These are phyloP conservation scores for Cryptococcus sp. DNA, from an alignment of 1,284 basidiomycete genomes.

Conservation along the genomic window DNA sequence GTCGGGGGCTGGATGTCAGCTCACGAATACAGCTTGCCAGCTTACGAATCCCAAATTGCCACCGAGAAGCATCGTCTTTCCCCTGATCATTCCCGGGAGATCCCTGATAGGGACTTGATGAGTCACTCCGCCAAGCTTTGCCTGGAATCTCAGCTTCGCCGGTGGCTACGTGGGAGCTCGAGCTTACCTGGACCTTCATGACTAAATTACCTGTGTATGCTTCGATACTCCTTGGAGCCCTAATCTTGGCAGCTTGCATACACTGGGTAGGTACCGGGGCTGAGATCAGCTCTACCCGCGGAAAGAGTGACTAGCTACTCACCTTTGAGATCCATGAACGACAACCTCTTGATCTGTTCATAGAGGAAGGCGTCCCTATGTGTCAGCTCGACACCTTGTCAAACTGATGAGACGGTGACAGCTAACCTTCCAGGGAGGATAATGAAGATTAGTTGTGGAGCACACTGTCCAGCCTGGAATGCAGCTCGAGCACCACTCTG, in stretches of 20 bases:
- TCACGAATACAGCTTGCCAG: constrained; percentile 3
- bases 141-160: constrained; percentile 21
- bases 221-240: constrained; percentile 29
- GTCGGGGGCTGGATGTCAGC: constrained; percentile 2
- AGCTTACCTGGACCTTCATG: constrained; percentile 37
- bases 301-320: background rate
- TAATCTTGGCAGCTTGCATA: constrained; percentile 46
- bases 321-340: constrained; percentile 39
- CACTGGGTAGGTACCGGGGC: constrained; percentile 44
- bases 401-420: background rate
- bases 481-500: constrained; percentile 34
- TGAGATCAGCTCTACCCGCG: constrained; percentile 1
- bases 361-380: constrained; percentile 43
- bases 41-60: constrained; percentile 42
- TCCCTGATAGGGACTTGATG: constrained; percentile 37
- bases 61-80: constrained; percentile 37
- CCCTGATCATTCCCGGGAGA: constrained; percentile 35
- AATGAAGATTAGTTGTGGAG: constrained; percentile 44
- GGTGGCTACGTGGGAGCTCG: background rate
- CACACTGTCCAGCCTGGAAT: constrained; percentile 23
- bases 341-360: constrained; percentile 48
- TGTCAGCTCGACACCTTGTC: constrained; percentile 3
- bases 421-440: constrained; percentile 41
- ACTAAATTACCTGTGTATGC: constrained; percentile 49
- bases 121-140: constrained; percentile 51